Conservation (phyloP, 2,329 filamentous ascomycete genomes). For the Cylindrodendrum hubeiense region DNA sequence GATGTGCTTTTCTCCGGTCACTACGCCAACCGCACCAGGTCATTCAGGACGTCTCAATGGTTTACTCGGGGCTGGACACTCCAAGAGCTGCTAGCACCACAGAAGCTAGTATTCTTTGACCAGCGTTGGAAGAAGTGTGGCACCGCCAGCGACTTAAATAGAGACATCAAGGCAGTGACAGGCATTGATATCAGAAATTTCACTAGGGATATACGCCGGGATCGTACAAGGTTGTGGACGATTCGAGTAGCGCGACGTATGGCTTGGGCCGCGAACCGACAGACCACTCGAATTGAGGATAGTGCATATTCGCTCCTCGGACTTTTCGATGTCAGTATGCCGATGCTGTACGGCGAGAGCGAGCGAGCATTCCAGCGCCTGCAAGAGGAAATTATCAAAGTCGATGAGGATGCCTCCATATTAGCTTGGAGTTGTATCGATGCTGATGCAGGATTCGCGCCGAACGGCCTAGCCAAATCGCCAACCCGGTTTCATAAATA, state of each 20-base stretch:
- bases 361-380: slow-evolving; percentile 38
- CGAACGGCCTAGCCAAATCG: slow-evolving; percentile 15
- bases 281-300: slow-evolving; percentile 43
- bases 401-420: slow-evolving; percentile 29
- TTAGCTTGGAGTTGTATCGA: slow-evolving; percentile 29
- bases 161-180: background rate
- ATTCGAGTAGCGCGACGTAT: slow-evolving; percentile 38
- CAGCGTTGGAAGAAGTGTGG: slow-evolving; percentile 14
- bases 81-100: slow-evolving; percentile 25
- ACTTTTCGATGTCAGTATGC: slow-evolving; percentile 46
- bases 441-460: slow-evolving; percentile 10
- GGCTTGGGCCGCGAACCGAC: slow-evolving; percentile 44
- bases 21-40: background rate
- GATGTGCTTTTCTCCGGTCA: slow-evolving; percentile 29
- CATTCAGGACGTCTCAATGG: slow-evolving; percentile 1
- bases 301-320: slow-evolving; percentile 45
- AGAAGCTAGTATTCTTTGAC: slow-evolving; percentile 24
- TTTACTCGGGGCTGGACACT: background rate
- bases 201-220: background rate
- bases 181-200: background rate
- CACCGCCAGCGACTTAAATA: background rate
- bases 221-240: slow-evolving; percentile 4
- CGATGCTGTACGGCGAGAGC: slow-evolving; percentile 45
- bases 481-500: slow-evolving; percentile 4
- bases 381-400: slow-evolving; percentile 32